Percentiles rank a stretch among this genome's conserved stretches.
phyloP scores from a whole-genome alignment of 768 basidiomycete genomes.

The Arthromyces matolae region DNA sequence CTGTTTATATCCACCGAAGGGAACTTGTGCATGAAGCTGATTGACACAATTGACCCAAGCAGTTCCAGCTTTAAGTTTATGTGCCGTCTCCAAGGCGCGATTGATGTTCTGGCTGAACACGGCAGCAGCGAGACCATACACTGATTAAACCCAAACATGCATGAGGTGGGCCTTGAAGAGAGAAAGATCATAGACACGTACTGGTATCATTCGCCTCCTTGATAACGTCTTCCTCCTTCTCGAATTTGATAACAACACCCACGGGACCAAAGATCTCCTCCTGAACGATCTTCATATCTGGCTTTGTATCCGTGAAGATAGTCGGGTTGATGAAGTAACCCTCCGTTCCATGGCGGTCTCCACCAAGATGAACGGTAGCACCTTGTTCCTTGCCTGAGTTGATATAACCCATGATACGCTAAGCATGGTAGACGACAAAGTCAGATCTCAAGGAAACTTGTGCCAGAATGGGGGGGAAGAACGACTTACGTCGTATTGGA shows the following conservation, averaged over 20 bases:
- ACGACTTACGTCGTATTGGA: conserved; percentile 62
- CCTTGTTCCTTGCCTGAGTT: conserved; percentile 48
- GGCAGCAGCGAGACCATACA: conserved; percentile 84
- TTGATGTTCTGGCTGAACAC: conserved; percentile 82
- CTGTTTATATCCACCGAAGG: conserved; percentile 87
- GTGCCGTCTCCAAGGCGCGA: conserved; percentile 68
- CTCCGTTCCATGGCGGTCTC: conserved; percentile 40
- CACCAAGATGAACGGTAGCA: conserved; percentile 60
- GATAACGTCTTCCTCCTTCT: conserved; percentile 52
- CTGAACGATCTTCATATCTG: conserved; percentile 63
- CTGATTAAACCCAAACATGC: background rate
- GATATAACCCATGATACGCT: conserved; percentile 73
- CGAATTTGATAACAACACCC: conserved; percentile 65
- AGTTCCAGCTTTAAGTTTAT: conserved; percentile 78
- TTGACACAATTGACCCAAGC: conserved; percentile 63
- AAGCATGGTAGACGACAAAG: no score
- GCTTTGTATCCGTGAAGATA: conserved; percentile 57
- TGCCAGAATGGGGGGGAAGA: no score
- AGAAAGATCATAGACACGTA: conserved; percentile 4
- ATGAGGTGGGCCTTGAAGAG: background rate
- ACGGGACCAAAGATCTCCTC: conserved; percentile 79
- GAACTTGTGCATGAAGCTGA: conserved; percentile 50
- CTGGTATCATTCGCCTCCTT: conserved; percentile 77
- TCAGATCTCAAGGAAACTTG: no score
- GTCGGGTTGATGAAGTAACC: conserved; percentile 69